Evolutionary conservation across 106 monocot genomes (phyloP), one percentile per base, ranked within the genome.

Genomic region (Triglochin maritima): DNA sequence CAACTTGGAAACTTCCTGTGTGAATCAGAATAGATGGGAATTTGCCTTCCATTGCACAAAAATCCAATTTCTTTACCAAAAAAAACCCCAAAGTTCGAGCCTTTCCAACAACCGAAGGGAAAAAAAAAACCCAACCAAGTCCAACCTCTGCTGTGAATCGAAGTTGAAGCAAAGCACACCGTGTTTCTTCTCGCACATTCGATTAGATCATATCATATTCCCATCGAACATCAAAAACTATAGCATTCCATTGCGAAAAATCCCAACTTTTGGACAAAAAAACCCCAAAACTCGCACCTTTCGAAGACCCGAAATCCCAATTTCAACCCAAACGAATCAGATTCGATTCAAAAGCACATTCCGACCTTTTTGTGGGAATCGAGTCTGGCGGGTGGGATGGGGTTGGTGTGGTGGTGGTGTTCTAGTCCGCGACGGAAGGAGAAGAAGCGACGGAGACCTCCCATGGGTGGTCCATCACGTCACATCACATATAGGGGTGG

Each of bases 371-470:
- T 2, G 13, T 8, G 3, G 44, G n/a, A 7, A 57, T 4, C 44
- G 51, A 6, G 47, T 67, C 15, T 50, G 61, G 42, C 59, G 60
- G 13, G 13, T 47, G 14, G 3, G 10, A 47, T 50, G 16, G 5
- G 46, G 68, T 7, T 54, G 73, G 70, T 67, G 61, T 74, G 4
- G 47, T 50, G 14, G 61, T 74, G 4, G 47, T 50, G 14, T 48
- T n/a, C 7, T 44, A 9, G 43, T 15, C 61, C 57, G 17, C 65
- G 71, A 65, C 85, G 79, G 55, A 72, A 74, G 14, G 73, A 73
- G 75, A 85, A 76, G 78, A 66, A 81, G 59, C 81, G 81, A 69
- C 81, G 85, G 11, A 85, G 64, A 45, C 76, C 85, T 61, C 73
- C 81, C 57, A 76, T 79, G 64, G 81, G 49, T 17, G 73, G 59